A percentile compares a stretch with the other conserved stretches of the same genome.
These are phyloP conservation scores for Suillus hirtellus DNA, from an alignment of 768 basidiomycete species.

Conservation along the genomic window DNA sequence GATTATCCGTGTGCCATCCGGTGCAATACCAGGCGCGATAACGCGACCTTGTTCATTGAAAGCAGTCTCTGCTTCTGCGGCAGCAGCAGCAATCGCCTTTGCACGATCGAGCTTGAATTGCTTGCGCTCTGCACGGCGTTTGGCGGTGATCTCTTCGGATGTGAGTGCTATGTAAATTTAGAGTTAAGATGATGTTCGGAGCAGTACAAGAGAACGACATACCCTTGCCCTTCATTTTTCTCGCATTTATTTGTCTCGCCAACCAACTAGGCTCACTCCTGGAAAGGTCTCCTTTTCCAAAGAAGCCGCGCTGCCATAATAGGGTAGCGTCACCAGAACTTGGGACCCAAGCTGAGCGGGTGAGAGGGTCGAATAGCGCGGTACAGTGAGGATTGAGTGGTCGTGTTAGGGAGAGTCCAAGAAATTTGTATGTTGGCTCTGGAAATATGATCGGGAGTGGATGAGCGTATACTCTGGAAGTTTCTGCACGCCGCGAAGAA, in stretches of 20 bases:
- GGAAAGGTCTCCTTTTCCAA: constrained; percentile 94
- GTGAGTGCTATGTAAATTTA: constrained; percentile 57
- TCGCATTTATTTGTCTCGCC: constrained; percentile 69
- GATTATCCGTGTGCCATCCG: constrained; percentile 47
- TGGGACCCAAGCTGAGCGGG: constrained; percentile 87
- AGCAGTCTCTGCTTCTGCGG: constrained; percentile 74
- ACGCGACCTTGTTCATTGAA: constrained; percentile 72
- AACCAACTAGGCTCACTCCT: constrained; percentile 96
- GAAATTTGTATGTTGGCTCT: constrained; percentile 49
- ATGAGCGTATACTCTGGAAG: constrained; percentile 65
- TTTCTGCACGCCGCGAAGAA: constrained; percentile 57
- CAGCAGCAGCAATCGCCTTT: constrained; percentile 78
- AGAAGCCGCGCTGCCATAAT: constrained; percentile 91
- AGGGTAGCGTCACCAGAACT: constrained; percentile 60
- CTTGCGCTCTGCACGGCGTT: constrained; percentile 82
- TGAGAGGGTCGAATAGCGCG: constrained; percentile 74
- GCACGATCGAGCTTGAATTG: constrained; percentile 95
- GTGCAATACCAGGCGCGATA: constrained; percentile 57
- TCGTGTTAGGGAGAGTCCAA: constrained; percentile 59
- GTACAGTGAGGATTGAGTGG: constrained; percentile 72
- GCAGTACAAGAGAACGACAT: constrained; percentile 14
- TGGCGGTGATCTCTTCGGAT: constrained; percentile 89
- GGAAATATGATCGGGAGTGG: constrained; percentile 65
- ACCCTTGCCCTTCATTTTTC: constrained; percentile 59
- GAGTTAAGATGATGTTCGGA: background rate